These are phyloP conservation scores for Berkeleyomyces rouxiae DNA, from an alignment of 2,329 filamentous ascomycete genomes.

Conservation along the genomic window DNA sequence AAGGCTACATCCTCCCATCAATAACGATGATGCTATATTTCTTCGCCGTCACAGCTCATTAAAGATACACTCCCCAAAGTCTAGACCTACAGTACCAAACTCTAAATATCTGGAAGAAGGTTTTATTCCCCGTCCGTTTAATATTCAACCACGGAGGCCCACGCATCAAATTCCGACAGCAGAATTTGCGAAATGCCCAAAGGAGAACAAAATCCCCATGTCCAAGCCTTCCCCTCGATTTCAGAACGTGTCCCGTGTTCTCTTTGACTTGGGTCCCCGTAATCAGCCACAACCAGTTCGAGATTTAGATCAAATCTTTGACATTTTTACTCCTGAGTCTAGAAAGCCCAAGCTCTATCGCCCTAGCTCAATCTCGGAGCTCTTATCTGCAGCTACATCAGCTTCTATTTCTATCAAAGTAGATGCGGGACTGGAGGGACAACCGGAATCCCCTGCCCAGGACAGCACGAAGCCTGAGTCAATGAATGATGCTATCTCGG, in stretches of 20 bases:
- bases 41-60: neutral
- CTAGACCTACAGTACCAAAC: neutral
- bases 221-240: neutral
- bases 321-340: conserved; percentile 2
- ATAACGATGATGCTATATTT: neutral
- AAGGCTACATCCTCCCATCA: neutral
- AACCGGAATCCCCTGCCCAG: neutral
- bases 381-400: conserved; percentile 1
- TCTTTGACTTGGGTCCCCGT: neutral
- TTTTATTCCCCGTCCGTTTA: neutral
- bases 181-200: neutral
- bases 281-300: neutral
- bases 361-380: conserved; percentile 1
- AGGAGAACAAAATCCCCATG: neutral
- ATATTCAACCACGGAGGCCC: neutral
- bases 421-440: neutral
- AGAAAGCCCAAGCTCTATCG: neutral
- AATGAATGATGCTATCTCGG: neutral
- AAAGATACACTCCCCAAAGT: neutral
- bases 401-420: neutral
- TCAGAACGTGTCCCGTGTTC: conserved; percentile 4
- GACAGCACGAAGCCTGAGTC: neutral
- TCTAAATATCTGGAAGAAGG: neutral
- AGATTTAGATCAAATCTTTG: neutral
- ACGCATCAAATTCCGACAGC: neutral